phyloP scores from a whole-genome alignment of 2,329 filamentous ascomycete genomes.

The Xylariomycetidae sp. region DNA sequence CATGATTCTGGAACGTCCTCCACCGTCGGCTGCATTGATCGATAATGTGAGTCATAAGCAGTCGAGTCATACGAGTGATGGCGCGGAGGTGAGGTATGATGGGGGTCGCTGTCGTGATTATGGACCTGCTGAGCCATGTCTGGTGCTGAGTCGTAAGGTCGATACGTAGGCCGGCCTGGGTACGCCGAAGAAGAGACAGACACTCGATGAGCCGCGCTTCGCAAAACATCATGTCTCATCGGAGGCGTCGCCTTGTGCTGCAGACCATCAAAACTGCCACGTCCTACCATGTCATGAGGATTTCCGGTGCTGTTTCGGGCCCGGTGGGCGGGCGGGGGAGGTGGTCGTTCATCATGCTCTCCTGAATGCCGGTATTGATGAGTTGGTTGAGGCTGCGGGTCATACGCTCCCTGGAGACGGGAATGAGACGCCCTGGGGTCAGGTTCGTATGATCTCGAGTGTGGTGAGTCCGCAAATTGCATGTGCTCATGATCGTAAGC shows the following conservation, averaged over 20 bases:
- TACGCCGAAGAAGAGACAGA: slow-evolving; percentile 39
- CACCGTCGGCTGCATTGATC: slow-evolving; percentile 57
- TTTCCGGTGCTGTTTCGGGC: slow-evolving; percentile 40
- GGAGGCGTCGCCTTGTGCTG: slow-evolving; percentile 38
- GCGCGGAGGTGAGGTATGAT: slow-evolving; percentile 33
- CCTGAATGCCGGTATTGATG: slow-evolving; percentile 28
- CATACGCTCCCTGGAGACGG: slow-evolving; percentile 15
- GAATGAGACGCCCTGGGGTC: slow-evolving; percentile 17
- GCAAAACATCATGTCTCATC: slow-evolving; percentile 56
- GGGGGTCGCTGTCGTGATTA: slow-evolving; percentile 29
- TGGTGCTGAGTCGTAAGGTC: slow-evolving; percentile 45
- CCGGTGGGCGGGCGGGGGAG: slow-evolving; percentile 53
- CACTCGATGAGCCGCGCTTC: slow-evolving; percentile 52
- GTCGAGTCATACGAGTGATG: slow-evolving; percentile 49
- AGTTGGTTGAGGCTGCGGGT: slow-evolving; percentile 13
- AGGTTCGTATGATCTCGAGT: slow-evolving; percentile 24
- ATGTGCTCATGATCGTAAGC: slow-evolving; percentile 24
- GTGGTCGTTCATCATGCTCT: slow-evolving; percentile 42
- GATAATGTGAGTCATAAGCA: slow-evolving; percentile 40
- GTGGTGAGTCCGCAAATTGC: slow-evolving; percentile 29
- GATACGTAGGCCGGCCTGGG: slow-evolving; percentile 50
- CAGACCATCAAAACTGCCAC: slow-evolving; percentile 35
- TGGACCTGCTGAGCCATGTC: slow-evolving; percentile 28
- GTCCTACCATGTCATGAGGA: slow-evolving; percentile 36
- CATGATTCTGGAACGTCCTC: slow-evolving; percentile 59